Evolutionary conservation across 2,329 filamentous ascomycete genomes (phyloP).

Genomic region (Botryosphaeria dothidea): DNA sequence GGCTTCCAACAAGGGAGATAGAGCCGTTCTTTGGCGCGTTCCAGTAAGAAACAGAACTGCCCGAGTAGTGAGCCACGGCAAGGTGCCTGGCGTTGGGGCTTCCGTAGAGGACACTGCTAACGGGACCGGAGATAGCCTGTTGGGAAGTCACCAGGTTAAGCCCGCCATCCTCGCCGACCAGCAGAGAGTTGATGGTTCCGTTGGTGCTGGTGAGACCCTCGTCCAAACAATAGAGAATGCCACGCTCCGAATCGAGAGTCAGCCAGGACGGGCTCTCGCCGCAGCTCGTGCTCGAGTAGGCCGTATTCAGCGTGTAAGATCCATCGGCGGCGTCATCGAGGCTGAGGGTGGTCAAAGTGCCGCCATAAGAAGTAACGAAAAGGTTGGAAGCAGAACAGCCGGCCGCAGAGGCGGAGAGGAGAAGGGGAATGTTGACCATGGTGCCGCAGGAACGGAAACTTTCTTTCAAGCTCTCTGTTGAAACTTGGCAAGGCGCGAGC

Average conservation of each 20-base stretch:
- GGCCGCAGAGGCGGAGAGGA: slow-evolving; percentile 1
- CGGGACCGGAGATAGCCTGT: slow-evolving; percentile 41
- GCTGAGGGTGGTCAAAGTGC: slow-evolving; percentile 44
- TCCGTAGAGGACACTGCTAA: slow-evolving; percentile 45
- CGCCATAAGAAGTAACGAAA: slow-evolving; percentile 47
- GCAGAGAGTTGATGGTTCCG: slow-evolving; percentile 45
- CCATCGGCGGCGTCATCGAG: slow-evolving; percentile 38
- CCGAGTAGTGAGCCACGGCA: slow-evolving; percentile 46
- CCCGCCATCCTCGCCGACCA: slow-evolving; percentile 39
- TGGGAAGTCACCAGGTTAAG: slow-evolving; percentile 37
- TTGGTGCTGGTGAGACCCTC: slow-evolving; percentile 54
- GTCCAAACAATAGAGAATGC: slow-evolving; percentile 60
- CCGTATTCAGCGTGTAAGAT: slow-evolving; percentile 42
- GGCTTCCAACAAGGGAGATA: slow-evolving; percentile 35
- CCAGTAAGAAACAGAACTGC: slow-evolving; percentile 40
- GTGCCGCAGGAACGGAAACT: background rate
- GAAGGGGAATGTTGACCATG: slow-evolving; percentile 13
- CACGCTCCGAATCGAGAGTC: slow-evolving; percentile 53
- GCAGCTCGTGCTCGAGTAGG: slow-evolving; percentile 24
- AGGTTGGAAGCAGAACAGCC: slow-evolving; percentile 31
- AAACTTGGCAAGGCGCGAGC: background rate
- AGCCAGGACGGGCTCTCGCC: slow-evolving; percentile 62
- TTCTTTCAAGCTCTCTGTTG: background rate
- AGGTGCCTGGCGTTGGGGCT: slow-evolving; percentile 35
- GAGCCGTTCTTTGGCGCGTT: slow-evolving; percentile 20